Base-by-base conservation (phyloP, 805 yeast species). In the Saccharomyces paradoxus region DNA sequence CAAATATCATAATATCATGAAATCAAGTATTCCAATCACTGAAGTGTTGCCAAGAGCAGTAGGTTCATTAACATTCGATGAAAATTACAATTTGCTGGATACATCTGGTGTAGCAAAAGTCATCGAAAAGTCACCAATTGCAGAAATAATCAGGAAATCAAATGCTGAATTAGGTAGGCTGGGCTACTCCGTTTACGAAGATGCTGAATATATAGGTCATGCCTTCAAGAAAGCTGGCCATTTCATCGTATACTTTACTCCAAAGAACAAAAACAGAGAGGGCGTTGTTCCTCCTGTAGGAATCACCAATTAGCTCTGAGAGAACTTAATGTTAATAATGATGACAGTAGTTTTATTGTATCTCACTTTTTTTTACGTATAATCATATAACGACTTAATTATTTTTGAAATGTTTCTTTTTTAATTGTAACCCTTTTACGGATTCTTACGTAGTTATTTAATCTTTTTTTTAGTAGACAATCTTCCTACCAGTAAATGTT, bases 401-500 rank as follows among this genome's bases (percentile, higher is more conserved):
- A 26, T 27, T 46, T 13, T 22, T 27, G 29, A 26, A 24, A 14
- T 46, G 49, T 46, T 27, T 46, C 22, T 46, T 46, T 22, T 46
- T 10, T 26, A 26, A 4, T 14, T 31, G 3, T 26, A 14, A 22
- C 22, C 27, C 22, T 27, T 46, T 27, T 46, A 21, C 12, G 9
- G 30, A n/a, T 22, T 46, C 14, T 6, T 49, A 49, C 28, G 50
- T 48, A 26, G 4, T 48, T 21, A 28, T 48, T 14, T 48, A 26
- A 17, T 14, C 22, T n/a, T 47, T 30, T 30, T n/a, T 26, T 55
- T 57, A 68, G 56, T 66, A 68, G 27, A 68, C 69, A 60, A 69
- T 56, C 49, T 68, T 69, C 55, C 71, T 62, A 51, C 72, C 72
- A 8, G 72, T 66, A 30, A 66, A 59, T 13, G 71, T 69, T 61